A percentile compares a stretch with the other conserved stretches of the same genome.
Conservation (phyloP, 2,329 filamentous ascomycete species). For the Pyricularia sp. region DNA sequence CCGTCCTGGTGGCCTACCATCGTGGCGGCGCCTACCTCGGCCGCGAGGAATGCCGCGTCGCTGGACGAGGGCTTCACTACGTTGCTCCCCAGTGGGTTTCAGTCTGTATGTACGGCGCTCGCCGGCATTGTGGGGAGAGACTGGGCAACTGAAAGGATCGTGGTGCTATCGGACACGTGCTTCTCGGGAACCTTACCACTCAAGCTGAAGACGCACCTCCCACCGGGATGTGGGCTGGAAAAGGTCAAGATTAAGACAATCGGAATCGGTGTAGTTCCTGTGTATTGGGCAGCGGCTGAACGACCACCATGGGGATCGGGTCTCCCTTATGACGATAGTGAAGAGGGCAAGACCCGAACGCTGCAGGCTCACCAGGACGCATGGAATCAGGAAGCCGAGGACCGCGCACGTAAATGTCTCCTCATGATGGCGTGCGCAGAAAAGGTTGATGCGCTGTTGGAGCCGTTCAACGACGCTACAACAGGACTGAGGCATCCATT, state of each 20-base stretch:
- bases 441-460: constrained; percentile 3
- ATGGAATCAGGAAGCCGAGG: constrained; percentile 7
- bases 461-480: not conserved
- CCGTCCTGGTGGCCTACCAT: not conserved
- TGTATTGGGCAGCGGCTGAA: not conserved
- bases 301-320: not conserved
- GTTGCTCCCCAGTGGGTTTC: not conserved
- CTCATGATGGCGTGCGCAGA: constrained; percentile 7
- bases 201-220: not conserved
- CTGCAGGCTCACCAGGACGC: not conserved
- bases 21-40: not conserved
- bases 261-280: not conserved
- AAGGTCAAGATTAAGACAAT: not conserved
- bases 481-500: not conserved
- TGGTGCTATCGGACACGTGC: not conserved
- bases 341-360: not conserved
- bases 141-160: not conserved
- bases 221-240: not conserved
- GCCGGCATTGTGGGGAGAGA: not conserved
- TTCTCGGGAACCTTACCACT: not conserved
- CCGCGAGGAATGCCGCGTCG: not conserved
- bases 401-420: constrained; percentile 5
- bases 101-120: not conserved
- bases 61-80: not conserved
- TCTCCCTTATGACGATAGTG: not conserved